phyloP scores from a whole-genome alignment of 805 yeast species.

The Wickerhamiella dianesei region DNA sequence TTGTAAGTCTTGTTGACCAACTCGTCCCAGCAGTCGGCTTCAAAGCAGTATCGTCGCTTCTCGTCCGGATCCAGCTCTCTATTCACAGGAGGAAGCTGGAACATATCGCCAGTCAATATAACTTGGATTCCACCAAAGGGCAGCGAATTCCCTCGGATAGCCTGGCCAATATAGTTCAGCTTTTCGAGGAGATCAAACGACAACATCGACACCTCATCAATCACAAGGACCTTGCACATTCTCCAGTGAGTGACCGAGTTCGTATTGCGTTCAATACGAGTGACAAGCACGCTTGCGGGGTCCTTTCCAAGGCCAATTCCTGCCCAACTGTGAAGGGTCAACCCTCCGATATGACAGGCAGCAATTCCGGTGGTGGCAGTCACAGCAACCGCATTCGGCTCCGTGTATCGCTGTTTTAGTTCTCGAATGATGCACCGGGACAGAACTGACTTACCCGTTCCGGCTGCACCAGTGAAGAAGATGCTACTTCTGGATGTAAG shows the following conservation, averaged over 20 bases:
- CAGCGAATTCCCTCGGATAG: slow-evolving; percentile 30
- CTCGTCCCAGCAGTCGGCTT: slow-evolving; percentile 53
- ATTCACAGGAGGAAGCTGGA: slow-evolving; percentile 82
- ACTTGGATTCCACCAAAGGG: slow-evolving; percentile 96
- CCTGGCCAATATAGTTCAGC: slow-evolving; percentile 54
- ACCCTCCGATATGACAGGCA: slow-evolving; percentile 86
- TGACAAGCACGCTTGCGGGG: slow-evolving; percentile 32
- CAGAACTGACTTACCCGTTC: slow-evolving; percentile 94
- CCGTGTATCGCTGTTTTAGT: slow-evolving; percentile 33
- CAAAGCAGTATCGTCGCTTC: slow-evolving; percentile 50
- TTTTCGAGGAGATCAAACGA: slow-evolving; percentile 68
- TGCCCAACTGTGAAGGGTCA: slow-evolving; percentile 71
- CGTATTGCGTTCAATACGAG: slow-evolving; percentile 36
- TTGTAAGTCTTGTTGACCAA: slow-evolving; percentile 54
- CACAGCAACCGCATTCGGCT: slow-evolving; percentile 49
- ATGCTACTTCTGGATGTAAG: slow-evolving; percentile 45
- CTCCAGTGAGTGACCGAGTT: slow-evolving; percentile 46
- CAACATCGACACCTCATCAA: slow-evolving; percentile 93
- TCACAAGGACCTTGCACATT: slow-evolving; percentile 51
- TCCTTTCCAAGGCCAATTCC: slow-evolving; percentile 73
- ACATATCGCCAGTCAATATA: slow-evolving; percentile 87
- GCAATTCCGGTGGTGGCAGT: slow-evolving; percentile 97
- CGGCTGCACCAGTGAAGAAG: slow-evolving; percentile 96
- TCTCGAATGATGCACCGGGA: slow-evolving; percentile 50
- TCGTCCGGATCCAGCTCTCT: slow-evolving; percentile 18